phyloP scores from a whole-genome alignment of 1,284 basidiomycete species.

The Pseudomicrostroma phylloplanum region DNA sequence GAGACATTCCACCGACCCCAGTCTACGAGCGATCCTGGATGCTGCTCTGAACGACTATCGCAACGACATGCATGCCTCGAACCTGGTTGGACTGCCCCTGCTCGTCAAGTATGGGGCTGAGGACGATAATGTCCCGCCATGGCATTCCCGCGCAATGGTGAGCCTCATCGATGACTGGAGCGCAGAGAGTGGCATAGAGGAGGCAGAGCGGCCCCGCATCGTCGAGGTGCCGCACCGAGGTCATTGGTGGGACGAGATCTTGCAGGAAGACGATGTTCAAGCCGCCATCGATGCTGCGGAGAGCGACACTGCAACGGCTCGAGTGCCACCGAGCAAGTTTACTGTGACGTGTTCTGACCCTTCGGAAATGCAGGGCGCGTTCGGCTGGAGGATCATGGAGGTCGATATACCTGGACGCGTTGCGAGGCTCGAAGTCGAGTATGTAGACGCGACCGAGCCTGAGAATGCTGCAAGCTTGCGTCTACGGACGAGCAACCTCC shows the following conservation, averaged over 20 bases:
- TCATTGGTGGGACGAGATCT: constrained; percentile 66
- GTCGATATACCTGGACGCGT: constrained; percentile 58
- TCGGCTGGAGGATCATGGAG: constrained; percentile 62
- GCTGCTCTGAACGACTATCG: constrained; percentile 71
- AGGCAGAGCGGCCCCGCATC: constrained; percentile 48
- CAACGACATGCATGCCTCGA: constrained; percentile 75
- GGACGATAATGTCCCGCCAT: constrained; percentile 72
- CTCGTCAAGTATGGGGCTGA: constrained; percentile 69
- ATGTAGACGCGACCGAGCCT: background rate
- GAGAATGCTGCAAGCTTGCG: background rate
- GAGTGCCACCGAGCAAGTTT: constrained; percentile 51
- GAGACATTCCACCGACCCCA: constrained; percentile 69
- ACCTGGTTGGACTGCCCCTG: constrained; percentile 62
- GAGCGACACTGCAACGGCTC: background rate
- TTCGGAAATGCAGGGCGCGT: constrained; percentile 61
- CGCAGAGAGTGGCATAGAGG: constrained; percentile 49
- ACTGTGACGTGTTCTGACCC: constrained; percentile 66
- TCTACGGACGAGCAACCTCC: background rate
- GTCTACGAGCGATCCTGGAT: constrained; percentile 64
- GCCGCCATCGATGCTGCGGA: constrained; percentile 51
- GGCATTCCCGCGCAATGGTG: constrained; percentile 66
- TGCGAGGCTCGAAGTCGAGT: constrained; percentile 14
- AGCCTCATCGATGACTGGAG: constrained; percentile 60
- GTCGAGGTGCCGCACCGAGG: constrained; percentile 61
- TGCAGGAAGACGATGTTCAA: constrained; percentile 58